Evolutionary conservation across 2,329 filamentous ascomycete species (phyloP).

Genomic region (Colletotrichum abscissum): DNA sequence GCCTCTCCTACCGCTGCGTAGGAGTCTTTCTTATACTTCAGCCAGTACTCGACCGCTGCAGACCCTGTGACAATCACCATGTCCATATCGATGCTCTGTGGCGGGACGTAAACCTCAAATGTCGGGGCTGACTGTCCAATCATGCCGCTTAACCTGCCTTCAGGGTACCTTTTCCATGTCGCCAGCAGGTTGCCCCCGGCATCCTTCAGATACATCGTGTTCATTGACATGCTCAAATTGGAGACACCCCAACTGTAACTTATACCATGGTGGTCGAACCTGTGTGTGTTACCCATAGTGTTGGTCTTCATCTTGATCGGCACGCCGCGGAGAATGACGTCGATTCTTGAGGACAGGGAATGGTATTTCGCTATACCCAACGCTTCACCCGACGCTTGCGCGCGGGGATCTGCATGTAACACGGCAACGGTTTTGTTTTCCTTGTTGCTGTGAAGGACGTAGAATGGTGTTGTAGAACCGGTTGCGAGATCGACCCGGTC

Average conservation of each 20-base stretch:
- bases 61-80: constrained; percentile 27
- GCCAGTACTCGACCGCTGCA: constrained; percentile 18
- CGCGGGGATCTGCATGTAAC: constrained; percentile 5
- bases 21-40: constrained; percentile 9
- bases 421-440: constrained; percentile 12
- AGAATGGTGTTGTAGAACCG: constrained; percentile 13
- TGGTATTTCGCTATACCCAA: constrained; percentile 11
- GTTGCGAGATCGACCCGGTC: constrained; percentile 24
- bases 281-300: neutral
- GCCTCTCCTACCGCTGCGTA: neutral
- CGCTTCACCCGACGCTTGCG: constrained; percentile 1
- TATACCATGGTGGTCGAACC: constrained; percentile 5
- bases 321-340: constrained; percentile 21
- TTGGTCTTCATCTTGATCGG: constrained; percentile 29
- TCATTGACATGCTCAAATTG: constrained; percentile 2
- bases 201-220: constrained; percentile 15
- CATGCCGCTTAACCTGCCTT: constrained; percentile 5
- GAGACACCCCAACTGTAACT: constrained; percentile 19
- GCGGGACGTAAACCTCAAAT: constrained; percentile 29
- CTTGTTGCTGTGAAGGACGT: constrained; percentile 22
- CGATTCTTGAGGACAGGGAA: constrained; percentile 20
- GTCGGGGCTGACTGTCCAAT: neutral
- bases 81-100: constrained; percentile 30
- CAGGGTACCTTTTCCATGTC: constrained; percentile 8
- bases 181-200: constrained; percentile 12